A percentile compares a stretch with the other conserved stretches of the same genome.
Evolutionary conservation across 495 filamentous ascomycete species (phyloP).

Genomic region (Lentithecium fluviatile): DNA sequence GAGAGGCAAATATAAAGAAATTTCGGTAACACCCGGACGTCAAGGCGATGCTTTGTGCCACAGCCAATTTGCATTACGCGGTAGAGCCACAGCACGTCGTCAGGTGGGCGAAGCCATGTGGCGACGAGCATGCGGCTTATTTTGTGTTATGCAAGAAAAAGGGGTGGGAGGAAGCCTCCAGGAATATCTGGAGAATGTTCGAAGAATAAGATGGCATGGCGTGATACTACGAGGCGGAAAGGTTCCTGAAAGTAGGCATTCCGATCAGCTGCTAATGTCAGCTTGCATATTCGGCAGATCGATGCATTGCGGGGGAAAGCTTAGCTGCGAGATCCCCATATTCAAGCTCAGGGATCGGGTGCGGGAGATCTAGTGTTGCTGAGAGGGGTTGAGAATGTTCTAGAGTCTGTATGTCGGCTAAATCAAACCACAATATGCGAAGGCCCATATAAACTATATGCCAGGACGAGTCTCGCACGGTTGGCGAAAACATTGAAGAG

Average conservation of each 20-base stretch:
- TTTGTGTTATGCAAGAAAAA: neutral
- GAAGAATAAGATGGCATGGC: neutral
- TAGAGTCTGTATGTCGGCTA: constrained; percentile 33
- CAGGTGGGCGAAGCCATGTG: neutral
- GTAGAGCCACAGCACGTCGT: constrained; percentile 14
- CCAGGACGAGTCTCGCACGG: constrained; percentile 6
- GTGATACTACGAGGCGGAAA: neutral
- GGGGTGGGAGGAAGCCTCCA: neutral
- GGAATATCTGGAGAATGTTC: neutral
- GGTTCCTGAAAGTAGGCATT: constrained; percentile 12
- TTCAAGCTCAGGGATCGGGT: constrained; percentile 1
- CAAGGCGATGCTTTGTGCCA: constrained; percentile 21
- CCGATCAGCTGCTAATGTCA: constrained; percentile 15
- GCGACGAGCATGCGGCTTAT: neutral
- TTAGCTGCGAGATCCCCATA: constrained; percentile 16
- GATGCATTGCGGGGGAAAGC: constrained; percentile 36
- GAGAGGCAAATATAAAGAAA: constrained; percentile 21
- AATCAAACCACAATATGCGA: constrained; percentile 8
- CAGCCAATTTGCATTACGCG: neutral
- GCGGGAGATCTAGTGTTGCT: constrained; percentile 27
- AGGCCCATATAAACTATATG: constrained; percentile 10
- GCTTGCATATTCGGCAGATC: constrained; percentile 30
- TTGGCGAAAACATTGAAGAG: constrained; percentile 1
- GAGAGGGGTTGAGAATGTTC: constrained; percentile 22
- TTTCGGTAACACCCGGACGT: constrained; percentile 22